These are phyloP conservation scores for Kingdonia uniflora DNA, from an alignment of 164 flowering plant genomes.

Conservation along the genomic window DNA sequence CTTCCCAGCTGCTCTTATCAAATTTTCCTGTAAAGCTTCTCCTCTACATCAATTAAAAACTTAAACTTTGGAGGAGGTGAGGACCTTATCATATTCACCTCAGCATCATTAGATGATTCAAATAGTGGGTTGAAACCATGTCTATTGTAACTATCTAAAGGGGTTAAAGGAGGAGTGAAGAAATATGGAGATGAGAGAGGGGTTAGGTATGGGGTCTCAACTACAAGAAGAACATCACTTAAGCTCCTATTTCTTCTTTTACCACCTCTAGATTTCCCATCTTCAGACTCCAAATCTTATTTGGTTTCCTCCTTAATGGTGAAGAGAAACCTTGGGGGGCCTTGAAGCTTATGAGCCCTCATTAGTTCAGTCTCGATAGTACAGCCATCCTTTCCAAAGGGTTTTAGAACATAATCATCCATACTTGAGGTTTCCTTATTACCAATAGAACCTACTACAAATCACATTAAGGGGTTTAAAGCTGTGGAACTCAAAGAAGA, in stretches of 20 bases:
- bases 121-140: constrained; percentile 54
- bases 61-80: constrained; percentile 92
- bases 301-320: constrained; percentile 76
- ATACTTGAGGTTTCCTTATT: constrained; percentile 13
- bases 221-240: constrained; percentile 42
- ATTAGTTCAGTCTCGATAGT: constrained; percentile 60
- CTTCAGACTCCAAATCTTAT: constrained; percentile 80
- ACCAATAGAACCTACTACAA: constrained; percentile 16
- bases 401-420: constrained; percentile 20
- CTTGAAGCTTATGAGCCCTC: constrained; percentile 60
- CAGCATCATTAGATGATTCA: constrained; percentile 52
- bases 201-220: constrained; percentile 72
- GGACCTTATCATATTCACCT: constrained; percentile 30
- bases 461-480: constrained; percentile 26
- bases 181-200: constrained; percentile 67
- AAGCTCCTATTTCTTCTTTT: constrained; percentile 41
- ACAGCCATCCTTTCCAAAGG: constrained; percentile 46
- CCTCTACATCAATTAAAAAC: constrained; percentile 88
- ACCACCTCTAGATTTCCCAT: constrained; percentile 37
- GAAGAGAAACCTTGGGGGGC: constrained; percentile 77
- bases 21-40: constrained; percentile 41
- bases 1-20: constrained; percentile 36
- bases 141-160: constrained; percentile 20
- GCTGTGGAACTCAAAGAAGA: constrained; percentile 36
- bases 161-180: constrained; percentile 69